These are phyloP conservation scores for Plasmodium falciparum DNA, from an alignment of 169 alveolate species.

Conservation along the genomic window DNA sequence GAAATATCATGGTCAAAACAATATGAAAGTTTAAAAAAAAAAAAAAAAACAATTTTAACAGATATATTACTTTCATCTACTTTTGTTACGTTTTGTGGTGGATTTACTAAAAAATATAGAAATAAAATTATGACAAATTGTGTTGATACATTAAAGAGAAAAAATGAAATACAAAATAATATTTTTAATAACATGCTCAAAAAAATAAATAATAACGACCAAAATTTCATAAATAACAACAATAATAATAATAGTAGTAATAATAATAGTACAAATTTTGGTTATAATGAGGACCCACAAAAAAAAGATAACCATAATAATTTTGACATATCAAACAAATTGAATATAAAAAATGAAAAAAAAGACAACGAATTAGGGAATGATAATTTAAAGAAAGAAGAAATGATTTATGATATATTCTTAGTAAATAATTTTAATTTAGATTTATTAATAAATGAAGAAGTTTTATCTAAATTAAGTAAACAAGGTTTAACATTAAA, in stretches of 20 bases:
- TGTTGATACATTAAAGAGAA: constrained; percentile 45
- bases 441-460: constrained; percentile 85
- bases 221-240: neutral
- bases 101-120: constrained; percentile 95
- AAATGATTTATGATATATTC: constrained; percentile 31
- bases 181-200: constrained; percentile 14
- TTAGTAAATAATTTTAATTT: constrained; percentile 31
- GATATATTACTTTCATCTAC: constrained; percentile 95
- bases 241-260: neutral
- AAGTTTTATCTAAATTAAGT: constrained; percentile 88
- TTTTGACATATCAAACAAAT: neutral
- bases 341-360: neutral
- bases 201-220: neutral
- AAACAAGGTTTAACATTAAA: constrained; percentile 96
- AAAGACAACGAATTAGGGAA: neutral
- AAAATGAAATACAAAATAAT: constrained; percentile 60
- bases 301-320: too few relatives aligned
- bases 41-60: constrained; percentile 92
- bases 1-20: constrained; percentile 94
- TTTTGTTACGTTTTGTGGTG: constrained; percentile 96
- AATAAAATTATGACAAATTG: constrained; percentile 88
- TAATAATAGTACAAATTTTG: neutral
- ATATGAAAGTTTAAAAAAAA: constrained; percentile 90
- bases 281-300: neutral
- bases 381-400: constrained; percentile 6